Evolutionary conservation across 108 stramenopile species (phyloP).

Genomic region (Fragilaria crotonensis): DNA sequence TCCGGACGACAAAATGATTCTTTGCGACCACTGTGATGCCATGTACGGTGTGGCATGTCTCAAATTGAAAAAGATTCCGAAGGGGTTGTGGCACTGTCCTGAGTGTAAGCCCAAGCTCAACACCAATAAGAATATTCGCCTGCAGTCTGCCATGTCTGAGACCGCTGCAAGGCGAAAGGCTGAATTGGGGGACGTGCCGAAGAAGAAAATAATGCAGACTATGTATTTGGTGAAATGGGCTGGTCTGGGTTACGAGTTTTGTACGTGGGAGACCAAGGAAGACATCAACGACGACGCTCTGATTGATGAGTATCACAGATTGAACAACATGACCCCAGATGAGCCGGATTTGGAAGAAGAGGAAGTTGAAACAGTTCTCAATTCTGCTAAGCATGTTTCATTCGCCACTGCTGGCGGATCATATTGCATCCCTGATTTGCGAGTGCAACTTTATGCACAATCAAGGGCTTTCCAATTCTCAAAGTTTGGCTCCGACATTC

Average conservation of each 20-base stretch:
- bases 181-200: conserved; percentile 73
- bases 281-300: conserved; percentile 75
- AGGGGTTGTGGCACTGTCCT: conserved; percentile 81
- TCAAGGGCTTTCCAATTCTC: conserved; percentile 67
- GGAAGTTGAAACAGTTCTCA: conserved; percentile 39
- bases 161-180: conserved; percentile 71
- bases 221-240: conserved; percentile 97
- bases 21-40: conserved; percentile 91
- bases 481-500: conserved; percentile 68
- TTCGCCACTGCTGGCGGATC: conserved; percentile 55
- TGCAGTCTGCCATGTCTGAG: conserved; percentile 74
- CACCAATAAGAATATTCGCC: conserved; percentile 41
- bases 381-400: conserved; percentile 40
- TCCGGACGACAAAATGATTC: conserved; percentile 54
- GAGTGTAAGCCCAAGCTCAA: conserved; percentile 72
- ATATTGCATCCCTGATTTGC: conserved; percentile 31
- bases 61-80: conserved; percentile 60
- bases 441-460: conserved; percentile 64
- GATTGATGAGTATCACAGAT: conserved; percentile 64
- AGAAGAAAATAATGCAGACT: conserved; percentile 60
- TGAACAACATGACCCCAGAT: conserved; percentile 64
- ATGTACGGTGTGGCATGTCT: conserved; percentile 66
- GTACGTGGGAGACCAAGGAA: conserved; percentile 93
- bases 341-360: conserved; percentile 54
- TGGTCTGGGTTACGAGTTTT: conserved; percentile 89